These are phyloP conservation scores for Boletus sp. DNA, from an alignment of 768 basidiomycete species.

Conservation along the genomic window DNA sequence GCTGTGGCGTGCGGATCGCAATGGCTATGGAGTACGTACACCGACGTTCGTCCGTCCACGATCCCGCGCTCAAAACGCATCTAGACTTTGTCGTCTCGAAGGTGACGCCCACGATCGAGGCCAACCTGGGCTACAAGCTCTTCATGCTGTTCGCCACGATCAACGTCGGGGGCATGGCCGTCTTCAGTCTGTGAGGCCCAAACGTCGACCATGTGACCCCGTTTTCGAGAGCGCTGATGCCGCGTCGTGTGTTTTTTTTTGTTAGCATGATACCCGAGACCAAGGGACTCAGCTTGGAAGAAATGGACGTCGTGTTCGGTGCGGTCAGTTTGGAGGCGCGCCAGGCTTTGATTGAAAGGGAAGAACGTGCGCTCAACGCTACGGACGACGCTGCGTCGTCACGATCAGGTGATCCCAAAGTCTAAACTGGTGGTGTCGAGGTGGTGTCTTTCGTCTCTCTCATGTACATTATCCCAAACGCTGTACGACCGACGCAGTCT, in stretches of 20 bases:
- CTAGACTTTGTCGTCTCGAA: conserved; percentile 71
- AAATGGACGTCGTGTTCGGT: conserved; percentile 60
- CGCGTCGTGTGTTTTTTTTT: background rate
- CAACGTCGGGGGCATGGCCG: conserved; percentile 67
- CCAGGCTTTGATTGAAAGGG: conserved; percentile 46
- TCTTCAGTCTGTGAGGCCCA: conserved; percentile 55
- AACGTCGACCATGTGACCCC: background rate
- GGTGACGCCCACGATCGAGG: conserved; percentile 61
- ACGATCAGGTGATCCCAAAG: conserved; percentile 3
- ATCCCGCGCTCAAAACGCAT: background rate
- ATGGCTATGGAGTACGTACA: conserved; percentile 71
- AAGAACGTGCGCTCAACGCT: conserved; percentile 33
- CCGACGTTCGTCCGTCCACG: background rate
- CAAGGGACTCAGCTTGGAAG: conserved; percentile 52
- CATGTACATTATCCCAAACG: too few relatives aligned
- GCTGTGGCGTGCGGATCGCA: conserved; percentile 73
- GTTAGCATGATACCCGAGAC: conserved; percentile 58
- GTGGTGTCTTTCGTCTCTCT: background rate
- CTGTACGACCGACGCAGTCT: too few relatives aligned
- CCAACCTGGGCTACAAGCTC: conserved; percentile 64
- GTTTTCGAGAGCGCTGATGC: background rate
- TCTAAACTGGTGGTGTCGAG: background rate
- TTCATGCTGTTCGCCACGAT: conserved; percentile 76
- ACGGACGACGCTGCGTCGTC: background rate
- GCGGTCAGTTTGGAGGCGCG: conserved; percentile 53